A percentile compares a stretch with the other conserved stretches of the same genome.
These are phyloP conservation scores for Arbutus unedo DNA, from an alignment of 148 eudicot genomes.

Conservation along the genomic window DNA sequence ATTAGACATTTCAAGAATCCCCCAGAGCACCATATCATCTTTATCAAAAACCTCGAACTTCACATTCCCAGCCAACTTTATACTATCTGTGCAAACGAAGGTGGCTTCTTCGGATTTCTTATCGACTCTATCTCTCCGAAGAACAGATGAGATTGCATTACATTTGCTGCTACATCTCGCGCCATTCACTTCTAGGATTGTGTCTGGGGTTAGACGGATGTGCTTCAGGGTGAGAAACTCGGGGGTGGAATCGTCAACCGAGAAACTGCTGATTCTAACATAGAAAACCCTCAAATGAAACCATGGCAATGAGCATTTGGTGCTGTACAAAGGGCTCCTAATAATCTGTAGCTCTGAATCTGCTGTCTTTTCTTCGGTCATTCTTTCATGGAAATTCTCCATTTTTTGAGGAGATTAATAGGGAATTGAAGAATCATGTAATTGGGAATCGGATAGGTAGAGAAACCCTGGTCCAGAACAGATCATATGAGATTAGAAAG, in stretches of 20 bases:
- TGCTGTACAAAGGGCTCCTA: conserved; percentile 36
- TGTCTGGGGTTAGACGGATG: conserved; percentile 46
- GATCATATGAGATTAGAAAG: neutral
- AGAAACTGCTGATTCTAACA: conserved; percentile 58
- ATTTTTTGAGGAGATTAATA: conserved; percentile 27
- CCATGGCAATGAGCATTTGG: conserved; percentile 41
- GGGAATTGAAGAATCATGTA: neutral
- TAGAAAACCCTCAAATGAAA: conserved; percentile 67
- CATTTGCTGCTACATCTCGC: conserved; percentile 38
- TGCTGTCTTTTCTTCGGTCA: conserved; percentile 26
- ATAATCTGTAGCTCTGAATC: conserved; percentile 41
- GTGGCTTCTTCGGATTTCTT: conserved; percentile 57
- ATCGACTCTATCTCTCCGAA: conserved; percentile 49
- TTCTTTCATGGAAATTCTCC: conserved; percentile 41
- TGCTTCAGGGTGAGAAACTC: conserved; percentile 47
- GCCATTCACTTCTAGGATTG: conserved; percentile 59
- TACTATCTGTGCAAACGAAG: conserved; percentile 53
- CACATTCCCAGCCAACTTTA: conserved; percentile 57
- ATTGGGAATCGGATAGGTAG: neutral
- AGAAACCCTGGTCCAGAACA: conserved; percentile 19
- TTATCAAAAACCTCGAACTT: conserved; percentile 60
- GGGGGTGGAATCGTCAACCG: conserved; percentile 52
- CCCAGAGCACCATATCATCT: conserved; percentile 49
- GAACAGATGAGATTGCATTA: conserved; percentile 37
- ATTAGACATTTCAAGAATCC: conserved; percentile 49